phyloP scores from a whole-genome alignment of 768 basidiomycete genomes.

The Vararia minispora region DNA sequence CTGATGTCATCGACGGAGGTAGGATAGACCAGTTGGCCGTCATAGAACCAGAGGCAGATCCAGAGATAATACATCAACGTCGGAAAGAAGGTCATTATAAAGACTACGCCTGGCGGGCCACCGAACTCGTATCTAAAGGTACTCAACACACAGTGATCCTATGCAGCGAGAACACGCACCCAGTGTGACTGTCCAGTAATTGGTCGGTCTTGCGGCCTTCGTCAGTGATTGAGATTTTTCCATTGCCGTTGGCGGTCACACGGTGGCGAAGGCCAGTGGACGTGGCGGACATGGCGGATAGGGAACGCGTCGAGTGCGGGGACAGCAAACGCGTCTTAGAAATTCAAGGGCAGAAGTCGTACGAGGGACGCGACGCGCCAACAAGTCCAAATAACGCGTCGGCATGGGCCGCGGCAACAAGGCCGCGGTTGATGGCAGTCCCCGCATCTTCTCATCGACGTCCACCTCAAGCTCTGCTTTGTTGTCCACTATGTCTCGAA shows the following conservation, averaged over 20 bases:
- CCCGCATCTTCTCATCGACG: no score
- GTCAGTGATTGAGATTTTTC: constrained; percentile 37
- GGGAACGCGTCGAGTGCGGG: background rate
- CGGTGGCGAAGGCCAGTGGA: constrained; percentile 20
- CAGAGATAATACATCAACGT: constrained; percentile 97
- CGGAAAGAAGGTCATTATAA: constrained; percentile 93
- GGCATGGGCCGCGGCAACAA: no score
- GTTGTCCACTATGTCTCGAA: constrained; percentile 43
- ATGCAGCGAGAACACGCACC: constrained; percentile 19
- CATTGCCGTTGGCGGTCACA: constrained; percentile 14
- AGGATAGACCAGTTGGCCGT: constrained; percentile 70
- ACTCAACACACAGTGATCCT: constrained; percentile 27
- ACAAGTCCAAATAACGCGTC: constrained; percentile 3
- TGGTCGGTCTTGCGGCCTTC: constrained; percentile 68
- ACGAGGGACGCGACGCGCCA: background rate
- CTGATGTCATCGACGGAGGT: constrained; percentile 53
- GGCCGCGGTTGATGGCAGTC: no score
- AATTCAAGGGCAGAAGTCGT: background rate
- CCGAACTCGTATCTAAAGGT: constrained; percentile 83
- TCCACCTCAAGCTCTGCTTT: no score
- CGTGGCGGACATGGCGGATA: constrained; percentile 13
- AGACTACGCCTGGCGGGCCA: constrained; percentile 81
- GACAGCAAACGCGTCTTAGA: constrained; percentile 1
- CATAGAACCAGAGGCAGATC: constrained; percentile 95
- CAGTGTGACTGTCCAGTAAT: constrained; percentile 39